Evolutionary conservation across 345 rosid genomes (phyloP).

Genomic region (Populus nigra): DNA sequence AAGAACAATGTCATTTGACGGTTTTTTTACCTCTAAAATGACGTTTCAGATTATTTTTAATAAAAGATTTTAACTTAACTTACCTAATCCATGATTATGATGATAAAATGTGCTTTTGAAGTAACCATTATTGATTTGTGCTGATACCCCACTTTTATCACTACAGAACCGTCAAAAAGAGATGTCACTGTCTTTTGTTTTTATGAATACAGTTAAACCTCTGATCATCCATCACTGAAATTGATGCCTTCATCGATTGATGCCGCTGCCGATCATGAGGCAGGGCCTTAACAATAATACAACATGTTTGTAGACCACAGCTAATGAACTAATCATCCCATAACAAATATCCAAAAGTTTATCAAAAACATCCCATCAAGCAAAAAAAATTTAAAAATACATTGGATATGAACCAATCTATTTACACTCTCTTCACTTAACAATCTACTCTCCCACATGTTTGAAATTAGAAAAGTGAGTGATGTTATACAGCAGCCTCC

Average conservation of each 20-base stretch:
- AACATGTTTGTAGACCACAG: background rate
- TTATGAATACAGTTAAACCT: background rate
- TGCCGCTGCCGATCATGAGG: background rate
- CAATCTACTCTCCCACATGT: background rate
- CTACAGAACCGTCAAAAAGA: background rate
- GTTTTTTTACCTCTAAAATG: too few relatives aligned
- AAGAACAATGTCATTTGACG: too few relatives aligned
- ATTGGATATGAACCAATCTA: too few relatives aligned
- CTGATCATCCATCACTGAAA: background rate
- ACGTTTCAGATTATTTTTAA: too few relatives aligned
- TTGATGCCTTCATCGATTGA: background rate
- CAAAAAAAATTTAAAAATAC: too few relatives aligned
- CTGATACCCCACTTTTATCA: background rate
- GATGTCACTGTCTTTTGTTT: background rate
- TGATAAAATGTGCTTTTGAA: background rate
- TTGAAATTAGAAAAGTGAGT: background rate
- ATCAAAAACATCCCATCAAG: too few relatives aligned
- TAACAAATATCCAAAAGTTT: too few relatives aligned
- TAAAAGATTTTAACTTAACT: too few relatives aligned
- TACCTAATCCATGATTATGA: too few relatives aligned
- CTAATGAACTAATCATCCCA: background rate
- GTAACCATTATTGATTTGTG: background rate
- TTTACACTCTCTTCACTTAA: too few relatives aligned
- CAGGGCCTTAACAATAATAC: background rate
- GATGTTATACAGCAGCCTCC: background rate